Evolutionary conservation across 2,329 filamentous ascomycete genomes (phyloP), one percentile per base, ranked within the genome.

Genomic region (Alternaria triticimaculans): DNA sequence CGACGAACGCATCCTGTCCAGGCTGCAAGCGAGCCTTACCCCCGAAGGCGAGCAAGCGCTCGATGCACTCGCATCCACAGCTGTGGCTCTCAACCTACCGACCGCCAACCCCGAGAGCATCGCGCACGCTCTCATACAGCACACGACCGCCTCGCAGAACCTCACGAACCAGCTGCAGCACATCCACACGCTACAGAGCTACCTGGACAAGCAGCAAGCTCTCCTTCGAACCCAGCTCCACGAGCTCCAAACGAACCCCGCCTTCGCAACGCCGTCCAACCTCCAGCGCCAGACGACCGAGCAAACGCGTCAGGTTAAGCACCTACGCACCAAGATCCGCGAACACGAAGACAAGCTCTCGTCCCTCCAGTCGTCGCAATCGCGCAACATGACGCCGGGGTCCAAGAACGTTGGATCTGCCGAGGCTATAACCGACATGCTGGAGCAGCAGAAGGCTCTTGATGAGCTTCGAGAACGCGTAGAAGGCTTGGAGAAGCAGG

Each of bases 251-350:
- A 67, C 64, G 10, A 70, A 76, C 12, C 76, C 78, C 6, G 73
- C 73, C 0, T 83, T 84, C 67, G 62, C 75, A n/a, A 68, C 87
- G 15, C 85, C 87, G 0, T 80, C 88, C 0, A 74, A 87, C 0
- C 81, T 94, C 4, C 87, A 88, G 11, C 88, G 88, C 68, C 86
- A 90, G 68, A 95, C 93, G n/a, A 84, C 90, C 5, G 90, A 96
- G 55, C 87, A 91, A 80, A 88, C 90, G 67, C 88, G 92, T 58
- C 88, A 86, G 60, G 87, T 90, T 53, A 93, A 93, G 76, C 81
- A 87, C n/a, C 82, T 92, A 41, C 82, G 85, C 14, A 81, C 88
- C 3, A 90, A 90, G 70, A 82, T 94, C 2, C 87, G 87, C 15
- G 92, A 96, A 73, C 87, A 92, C 55, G 76, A 79, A 50, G 76